phyloP scores from a whole-genome alignment of 2,329 filamentous ascomycete species.

The Diaporthe helianthi region DNA sequence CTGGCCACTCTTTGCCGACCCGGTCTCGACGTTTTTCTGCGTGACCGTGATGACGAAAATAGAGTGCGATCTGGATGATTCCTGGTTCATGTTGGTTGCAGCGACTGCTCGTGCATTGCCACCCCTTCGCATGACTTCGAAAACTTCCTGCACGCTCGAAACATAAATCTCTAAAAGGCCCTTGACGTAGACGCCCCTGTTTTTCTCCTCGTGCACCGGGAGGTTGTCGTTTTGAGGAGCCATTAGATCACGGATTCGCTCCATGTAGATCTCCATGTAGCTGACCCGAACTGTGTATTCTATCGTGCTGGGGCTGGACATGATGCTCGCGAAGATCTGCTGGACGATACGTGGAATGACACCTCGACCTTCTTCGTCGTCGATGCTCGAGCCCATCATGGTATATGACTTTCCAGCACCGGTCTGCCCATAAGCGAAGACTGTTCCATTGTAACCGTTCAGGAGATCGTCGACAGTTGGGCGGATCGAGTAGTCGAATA shows the following conservation, averaged over 20 bases:
- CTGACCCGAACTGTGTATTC: conserved; percentile 99
- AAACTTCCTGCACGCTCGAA: conserved; percentile 93
- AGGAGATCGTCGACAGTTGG: conserved; percentile 97
- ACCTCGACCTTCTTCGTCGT: conserved; percentile 85
- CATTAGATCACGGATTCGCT: conserved; percentile 92
- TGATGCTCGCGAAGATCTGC: conserved; percentile 95
- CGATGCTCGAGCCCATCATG: conserved; percentile 97
- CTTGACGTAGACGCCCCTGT: conserved; percentile 94
- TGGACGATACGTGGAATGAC: conserved; percentile 97
- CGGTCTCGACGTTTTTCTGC: conserved; percentile 97
- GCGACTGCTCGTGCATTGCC: conserved; percentile 89
- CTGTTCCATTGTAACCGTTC: conserved; percentile 98
- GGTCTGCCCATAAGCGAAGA: conserved; percentile 98
- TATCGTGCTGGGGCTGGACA: conserved; percentile 89
- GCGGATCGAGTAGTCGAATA: conserved; percentile 98
- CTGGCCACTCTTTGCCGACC: conserved; percentile 94
- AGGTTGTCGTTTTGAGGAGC: conserved; percentile 94
- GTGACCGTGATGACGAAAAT: conserved; percentile 97
- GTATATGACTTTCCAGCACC: conserved; percentile 99
- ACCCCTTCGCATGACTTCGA: conserved; percentile 94
- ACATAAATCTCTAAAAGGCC: conserved; percentile 94
- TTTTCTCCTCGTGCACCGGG: conserved; percentile 98
- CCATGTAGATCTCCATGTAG: conserved; percentile 99
- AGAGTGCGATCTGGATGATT: conserved; percentile 96
- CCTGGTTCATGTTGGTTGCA: conserved; percentile 98